Evolutionary conservation across 2,329 filamentous ascomycete species (phyloP).

Genomic region (Blastomyces silverae): DNA sequence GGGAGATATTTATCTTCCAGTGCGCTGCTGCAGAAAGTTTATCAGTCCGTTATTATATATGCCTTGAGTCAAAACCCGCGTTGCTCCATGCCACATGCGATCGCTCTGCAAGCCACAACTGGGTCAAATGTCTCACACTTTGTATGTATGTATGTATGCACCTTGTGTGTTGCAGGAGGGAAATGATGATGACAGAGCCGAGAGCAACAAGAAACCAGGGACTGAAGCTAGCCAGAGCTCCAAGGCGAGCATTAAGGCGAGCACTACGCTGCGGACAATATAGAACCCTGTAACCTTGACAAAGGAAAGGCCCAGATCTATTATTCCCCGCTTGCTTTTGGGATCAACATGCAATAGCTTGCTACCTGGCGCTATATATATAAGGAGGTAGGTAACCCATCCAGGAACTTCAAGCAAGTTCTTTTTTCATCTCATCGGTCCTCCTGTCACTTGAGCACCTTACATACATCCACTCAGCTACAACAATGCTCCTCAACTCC

Average conservation of each 20-base stretch:
- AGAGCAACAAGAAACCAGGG: not conserved
- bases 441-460: not conserved
- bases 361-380: not conserved
- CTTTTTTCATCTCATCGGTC: not conserved
- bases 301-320: not conserved
- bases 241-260: not conserved
- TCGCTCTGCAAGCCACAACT: not conserved
- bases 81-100: not conserved
- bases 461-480: not conserved
- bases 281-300: not conserved
- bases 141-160: not conserved
- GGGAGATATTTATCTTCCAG: not conserved
- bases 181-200: not conserved
- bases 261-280: not conserved
- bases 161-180: not conserved
- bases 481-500: slow-evolving; percentile 19
- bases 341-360: not conserved
- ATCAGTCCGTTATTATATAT: no score
- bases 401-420: not conserved
- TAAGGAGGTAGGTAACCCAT: not conserved
- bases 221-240: not conserved
- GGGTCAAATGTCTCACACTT: not conserved
- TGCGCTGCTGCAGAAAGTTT: not conserved
- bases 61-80: no score
- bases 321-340: not conserved